phyloP scores from a whole-genome alignment of 805 yeast genomes.

The Nakazawaea laoshanensis region DNA sequence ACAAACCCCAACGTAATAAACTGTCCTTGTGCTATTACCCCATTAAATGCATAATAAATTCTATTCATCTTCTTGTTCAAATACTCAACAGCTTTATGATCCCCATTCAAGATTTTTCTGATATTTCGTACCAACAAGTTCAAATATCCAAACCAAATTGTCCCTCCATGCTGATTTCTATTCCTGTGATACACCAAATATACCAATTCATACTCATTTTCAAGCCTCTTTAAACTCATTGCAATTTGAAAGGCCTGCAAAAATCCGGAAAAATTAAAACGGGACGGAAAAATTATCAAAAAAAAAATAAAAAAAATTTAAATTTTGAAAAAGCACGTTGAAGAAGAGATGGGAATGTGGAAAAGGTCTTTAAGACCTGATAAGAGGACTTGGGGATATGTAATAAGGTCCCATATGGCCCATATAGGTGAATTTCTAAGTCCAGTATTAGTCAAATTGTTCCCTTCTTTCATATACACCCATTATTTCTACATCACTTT shows the following conservation, averaged over 20 bases:
- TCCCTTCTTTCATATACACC: constrained; percentile 53
- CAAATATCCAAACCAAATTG: constrained; percentile 72
- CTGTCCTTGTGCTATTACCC: constrained; percentile 67
- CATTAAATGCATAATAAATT: constrained; percentile 55
- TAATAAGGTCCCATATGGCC: constrained; percentile 28
- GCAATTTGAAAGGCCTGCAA: too few species aligned
- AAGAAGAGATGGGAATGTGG: too few species aligned
- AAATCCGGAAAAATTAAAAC: too few species aligned
- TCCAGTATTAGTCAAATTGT: constrained; percentile 30
- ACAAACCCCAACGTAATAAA: constrained; percentile 68
- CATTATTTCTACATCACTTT: constrained; percentile 66
- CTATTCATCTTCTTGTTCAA: constrained; percentile 29
- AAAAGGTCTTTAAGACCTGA: too few species aligned
- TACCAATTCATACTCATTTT: constrained; percentile 48
- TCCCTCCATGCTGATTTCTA: constrained; percentile 65
- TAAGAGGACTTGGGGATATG: too few species aligned
- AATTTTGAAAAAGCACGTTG: too few species aligned
- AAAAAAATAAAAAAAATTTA: too few species aligned
- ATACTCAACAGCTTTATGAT: constrained; percentile 14
- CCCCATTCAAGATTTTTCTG: constrained; percentile 26
- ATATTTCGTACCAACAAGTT: constrained; percentile 52
- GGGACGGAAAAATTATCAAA: too few species aligned
- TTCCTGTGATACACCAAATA: constrained; percentile 64
- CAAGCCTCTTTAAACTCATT: constrained; percentile 12
- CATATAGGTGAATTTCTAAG: constrained; percentile 24